Percentiles rank a stretch among this genome's conserved stretches.
Conservation (phyloP, 805 yeast genomes). For the Saturnispora sekii region DNA sequence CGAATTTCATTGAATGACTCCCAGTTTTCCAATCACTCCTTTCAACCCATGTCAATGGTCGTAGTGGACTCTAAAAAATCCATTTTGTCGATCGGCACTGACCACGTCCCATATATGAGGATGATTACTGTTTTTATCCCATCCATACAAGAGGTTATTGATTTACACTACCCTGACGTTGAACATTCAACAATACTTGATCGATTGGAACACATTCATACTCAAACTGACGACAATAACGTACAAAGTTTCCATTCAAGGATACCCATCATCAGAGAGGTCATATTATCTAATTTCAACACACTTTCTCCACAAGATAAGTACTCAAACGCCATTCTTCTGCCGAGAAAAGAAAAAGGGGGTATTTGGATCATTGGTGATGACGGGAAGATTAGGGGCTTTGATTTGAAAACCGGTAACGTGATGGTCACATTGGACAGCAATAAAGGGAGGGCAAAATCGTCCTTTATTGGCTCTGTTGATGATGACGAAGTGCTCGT, state of each 20-base stretch:
- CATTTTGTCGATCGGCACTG: conserved; percentile 54
- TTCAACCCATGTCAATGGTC: conserved; percentile 44
- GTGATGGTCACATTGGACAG: conserved; percentile 27
- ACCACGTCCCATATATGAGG: conserved; percentile 72
- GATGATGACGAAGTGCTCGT: conserved; percentile 30
- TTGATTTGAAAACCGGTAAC: conserved; percentile 37
- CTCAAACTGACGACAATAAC: conserved; percentile 1
- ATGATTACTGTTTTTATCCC: conserved; percentile 46
- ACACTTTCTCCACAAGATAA: conserved; percentile 62
- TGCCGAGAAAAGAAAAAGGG: conserved; percentile 17
- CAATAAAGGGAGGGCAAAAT: conserved; percentile 41
- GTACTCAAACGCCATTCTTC: conserved; percentile 41
- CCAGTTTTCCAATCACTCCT: conserved; percentile 55
- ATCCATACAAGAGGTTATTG: conserved; percentile 14
- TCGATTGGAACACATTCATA: conserved; percentile 3
- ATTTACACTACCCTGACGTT: conserved; percentile 8
- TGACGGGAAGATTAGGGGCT: conserved; percentile 55
- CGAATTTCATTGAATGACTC: conserved; percentile 63
- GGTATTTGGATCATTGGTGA: conserved; percentile 67
- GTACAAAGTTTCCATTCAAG: conserved; percentile 19
- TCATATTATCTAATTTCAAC: conserved; percentile 34
- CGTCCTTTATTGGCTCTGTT: conserved; percentile 25
- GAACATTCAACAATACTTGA: background rate
- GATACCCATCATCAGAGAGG: conserved; percentile 25
- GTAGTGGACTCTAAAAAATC: conserved; percentile 15